A percentile compares a stretch with the other conserved stretches of the same genome.
Evolutionary conservation across 768 basidiomycete genomes (phyloP).

Genomic region (Serendipita sp.): DNA sequence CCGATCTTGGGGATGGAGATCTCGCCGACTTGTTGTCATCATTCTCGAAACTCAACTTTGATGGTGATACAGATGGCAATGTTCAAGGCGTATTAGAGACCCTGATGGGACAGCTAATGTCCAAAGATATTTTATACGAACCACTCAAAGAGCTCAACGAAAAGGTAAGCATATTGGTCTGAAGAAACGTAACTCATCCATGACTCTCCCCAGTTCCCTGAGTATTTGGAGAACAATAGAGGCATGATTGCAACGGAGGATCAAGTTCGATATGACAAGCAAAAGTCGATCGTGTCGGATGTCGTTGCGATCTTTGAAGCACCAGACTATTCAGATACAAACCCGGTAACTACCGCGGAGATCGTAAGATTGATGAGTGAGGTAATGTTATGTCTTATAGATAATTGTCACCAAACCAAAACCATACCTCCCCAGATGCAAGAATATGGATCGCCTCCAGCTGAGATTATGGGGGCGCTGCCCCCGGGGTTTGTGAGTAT

Average conservation of each 20-base stretch:
- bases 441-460: constrained; percentile 56
- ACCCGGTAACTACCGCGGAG: constrained; percentile 28
- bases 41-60: constrained; percentile 27
- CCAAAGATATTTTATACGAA: constrained; percentile 71
- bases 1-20: constrained; percentile 7
- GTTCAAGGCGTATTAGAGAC: constrained; percentile 55
- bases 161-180: constrained; percentile 30
- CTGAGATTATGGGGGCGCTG: constrained; percentile 69
- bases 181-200: neutral
- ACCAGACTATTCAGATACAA: constrained; percentile 38
- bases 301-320: constrained; percentile 55
- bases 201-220: constrained; percentile 45
- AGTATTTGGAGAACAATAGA: constrained; percentile 46
- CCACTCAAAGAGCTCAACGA: constrained; percentile 66
- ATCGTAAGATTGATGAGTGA: constrained; percentile 62
- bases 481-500: constrained; percentile 41
- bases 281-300: constrained; percentile 37
- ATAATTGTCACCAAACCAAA: neutral
- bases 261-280: constrained; percentile 44
- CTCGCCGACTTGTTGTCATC: constrained; percentile 20
- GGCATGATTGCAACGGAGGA: constrained; percentile 40
- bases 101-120: constrained; percentile 72
- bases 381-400: constrained; percentile 24
- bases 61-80: constrained; percentile 20
- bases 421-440: constrained; percentile 41